These are phyloP conservation scores for Quercus rubra DNA, from an alignment of 306 rosid species.

Conservation along the genomic window DNA sequence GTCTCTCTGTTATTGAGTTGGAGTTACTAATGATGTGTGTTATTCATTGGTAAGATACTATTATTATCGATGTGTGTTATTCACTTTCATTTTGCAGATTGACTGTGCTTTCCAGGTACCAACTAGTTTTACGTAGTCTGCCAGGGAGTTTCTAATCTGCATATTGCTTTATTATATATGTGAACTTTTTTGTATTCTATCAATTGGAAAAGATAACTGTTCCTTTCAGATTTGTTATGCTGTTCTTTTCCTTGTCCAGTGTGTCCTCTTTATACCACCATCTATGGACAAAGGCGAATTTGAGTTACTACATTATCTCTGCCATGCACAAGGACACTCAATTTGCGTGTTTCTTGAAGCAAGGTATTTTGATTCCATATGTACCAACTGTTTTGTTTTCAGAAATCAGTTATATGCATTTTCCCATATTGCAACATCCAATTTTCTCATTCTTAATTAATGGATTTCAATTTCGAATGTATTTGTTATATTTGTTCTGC, in stretches of 20 bases:
- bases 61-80: no score
- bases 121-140: slow-evolving; percentile 4
- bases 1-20: no score
- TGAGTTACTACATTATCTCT: slow-evolving; percentile 53
- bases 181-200: slow-evolving; percentile 7
- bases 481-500: no score
- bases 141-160: slow-evolving; percentile 7
- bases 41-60: no score
- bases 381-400: no score
- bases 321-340: no score
- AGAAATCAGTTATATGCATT: no score
- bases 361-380: slow-evolving; percentile 53
- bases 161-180: background rate
- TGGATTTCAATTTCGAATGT: no score
- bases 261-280: slow-evolving; percentile 95
- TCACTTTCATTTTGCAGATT: slow-evolving; percentile 50
- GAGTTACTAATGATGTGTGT: no score
- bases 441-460: background rate
- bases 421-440: background rate
- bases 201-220: background rate
- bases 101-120: slow-evolving; percentile 84
- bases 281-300: slow-evolving; percentile 87
- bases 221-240: background rate
- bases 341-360: slow-evolving; percentile 85
- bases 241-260: slow-evolving; percentile 39